Percentiles rank a stretch among this genome's conserved stretches.
Conservation (phyloP, 768 basidiomycete genomes). For the Pleurotus platypus region DNA sequence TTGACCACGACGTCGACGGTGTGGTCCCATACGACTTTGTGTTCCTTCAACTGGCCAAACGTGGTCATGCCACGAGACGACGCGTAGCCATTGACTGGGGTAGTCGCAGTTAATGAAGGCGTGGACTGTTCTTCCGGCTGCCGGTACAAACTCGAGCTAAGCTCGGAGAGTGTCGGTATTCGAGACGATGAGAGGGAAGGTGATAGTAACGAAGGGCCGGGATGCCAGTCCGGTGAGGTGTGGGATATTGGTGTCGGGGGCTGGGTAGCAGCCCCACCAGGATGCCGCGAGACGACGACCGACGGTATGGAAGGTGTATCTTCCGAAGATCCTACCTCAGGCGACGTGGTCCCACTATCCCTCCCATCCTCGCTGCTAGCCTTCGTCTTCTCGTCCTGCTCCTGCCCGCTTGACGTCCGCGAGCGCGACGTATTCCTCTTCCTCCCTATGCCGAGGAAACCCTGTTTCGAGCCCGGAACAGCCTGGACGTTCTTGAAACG, state of each 20-base stretch:
- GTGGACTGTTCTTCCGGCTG: slow-evolving; percentile 11
- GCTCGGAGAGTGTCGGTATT: slow-evolving; percentile 1
- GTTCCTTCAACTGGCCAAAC: slow-evolving; percentile 58
- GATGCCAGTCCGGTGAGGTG: not conserved
- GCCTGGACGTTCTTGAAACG: slow-evolving; percentile 57
- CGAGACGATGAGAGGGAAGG: not conserved
- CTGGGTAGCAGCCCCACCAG: not conserved
- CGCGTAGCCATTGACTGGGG: slow-evolving; percentile 17
- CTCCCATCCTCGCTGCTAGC: slow-evolving; percentile 13
- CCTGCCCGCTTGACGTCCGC: slow-evolving; percentile 17
- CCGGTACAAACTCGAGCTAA: slow-evolving; percentile 10
- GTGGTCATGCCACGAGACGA: slow-evolving; percentile 58
- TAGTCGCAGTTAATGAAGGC: slow-evolving; percentile 7
- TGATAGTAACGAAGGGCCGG: not conserved
- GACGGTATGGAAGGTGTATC: slow-evolving; percentile 12
- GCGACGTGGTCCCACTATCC: slow-evolving; percentile 9
- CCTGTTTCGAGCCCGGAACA: slow-evolving; percentile 30
- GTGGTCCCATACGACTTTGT: slow-evolving; percentile 61
- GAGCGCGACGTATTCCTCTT: slow-evolving; percentile 12
- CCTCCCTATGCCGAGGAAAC: slow-evolving; percentile 30
- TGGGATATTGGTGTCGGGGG: not conserved
- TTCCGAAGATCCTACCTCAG: not conserved
- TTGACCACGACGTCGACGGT: slow-evolving; percentile 55
- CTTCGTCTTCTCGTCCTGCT: slow-evolving; percentile 15
- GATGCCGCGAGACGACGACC: slow-evolving; percentile 12